A percentile compares a stretch with the other conserved stretches of the same genome.
These are phyloP conservation scores for Takakia lepidozioides DNA, from an alignment of 225 moss, liverwort and hornwort genomes.

Conservation along the genomic window DNA sequence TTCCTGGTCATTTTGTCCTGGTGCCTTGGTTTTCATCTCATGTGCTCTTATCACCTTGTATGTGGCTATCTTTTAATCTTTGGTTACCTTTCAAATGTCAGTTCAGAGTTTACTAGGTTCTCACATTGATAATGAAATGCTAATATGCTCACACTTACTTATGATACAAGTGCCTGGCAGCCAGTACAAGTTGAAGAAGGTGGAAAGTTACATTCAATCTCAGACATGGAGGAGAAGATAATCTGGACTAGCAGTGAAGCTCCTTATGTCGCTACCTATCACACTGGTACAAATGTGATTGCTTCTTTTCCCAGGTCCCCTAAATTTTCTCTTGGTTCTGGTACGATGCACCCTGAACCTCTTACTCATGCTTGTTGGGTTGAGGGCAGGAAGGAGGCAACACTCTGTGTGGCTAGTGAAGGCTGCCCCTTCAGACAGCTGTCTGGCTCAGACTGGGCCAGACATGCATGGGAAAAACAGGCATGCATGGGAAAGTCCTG, in stretches of 20 bases:
- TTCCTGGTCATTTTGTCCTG: background rate
- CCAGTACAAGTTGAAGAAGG: constrained; percentile 72
- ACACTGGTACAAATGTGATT: constrained; percentile 28
- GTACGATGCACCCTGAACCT: background rate
- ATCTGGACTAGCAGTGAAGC: constrained; percentile 70
- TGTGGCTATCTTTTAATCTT: too few species aligned
- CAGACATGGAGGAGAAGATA: constrained; percentile 70
- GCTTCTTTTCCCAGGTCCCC: background rate
- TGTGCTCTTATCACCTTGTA: too few species aligned
- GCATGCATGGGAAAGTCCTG: constrained; percentile 64
- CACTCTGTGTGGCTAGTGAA: constrained; percentile 89
- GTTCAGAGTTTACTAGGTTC: too few species aligned
- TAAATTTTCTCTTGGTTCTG: background rate
- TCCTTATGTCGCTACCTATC: constrained; percentile 82
- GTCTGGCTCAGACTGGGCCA: too few species aligned
- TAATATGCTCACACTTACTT: too few species aligned
- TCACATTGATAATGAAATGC: too few species aligned
- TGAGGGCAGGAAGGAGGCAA: constrained; percentile 35
- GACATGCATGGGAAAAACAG: constrained; percentile 30
- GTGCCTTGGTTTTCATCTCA: too few species aligned
- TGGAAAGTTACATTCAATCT: constrained; percentile 39
- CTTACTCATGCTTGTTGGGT: background rate
- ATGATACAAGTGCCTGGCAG: constrained; percentile 29
- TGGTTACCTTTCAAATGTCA: too few species aligned
- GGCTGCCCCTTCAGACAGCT: constrained; percentile 46